These are phyloP conservation scores for Jamesozyma gamospora DNA, from an alignment of 805 yeast species.

Conservation along the genomic window DNA sequence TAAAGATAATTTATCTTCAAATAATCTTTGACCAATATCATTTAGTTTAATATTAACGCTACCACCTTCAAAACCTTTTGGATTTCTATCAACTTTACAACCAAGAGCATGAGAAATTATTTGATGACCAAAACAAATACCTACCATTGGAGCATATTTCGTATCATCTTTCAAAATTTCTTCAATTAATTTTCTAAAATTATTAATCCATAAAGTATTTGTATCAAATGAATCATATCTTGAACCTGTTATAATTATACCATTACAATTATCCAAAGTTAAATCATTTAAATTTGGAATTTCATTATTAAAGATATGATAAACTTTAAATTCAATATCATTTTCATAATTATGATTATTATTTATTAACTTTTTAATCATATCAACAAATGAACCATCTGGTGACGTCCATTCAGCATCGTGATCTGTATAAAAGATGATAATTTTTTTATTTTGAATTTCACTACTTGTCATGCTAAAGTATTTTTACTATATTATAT, in stretches of 20 bases:
- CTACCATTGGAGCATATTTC: constrained; percentile 41
- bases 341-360: constrained; percentile 4
- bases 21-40: constrained; percentile 20
- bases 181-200: constrained; percentile 31
- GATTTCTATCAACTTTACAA: constrained; percentile 45
- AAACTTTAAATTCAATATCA: constrained; percentile 14
- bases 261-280: constrained; percentile 15
- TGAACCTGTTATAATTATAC: constrained; percentile 41
- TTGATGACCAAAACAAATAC: constrained; percentile 87
- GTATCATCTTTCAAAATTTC: constrained; percentile 7
- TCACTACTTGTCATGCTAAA: neutral
- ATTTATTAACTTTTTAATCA: constrained; percentile 16
- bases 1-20: constrained; percentile 19
- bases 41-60: constrained; percentile 41
- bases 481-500: neutral
- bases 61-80: constrained; percentile 68
- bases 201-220: constrained; percentile 33
- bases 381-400: constrained; percentile 22
- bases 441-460: constrained; percentile 10
- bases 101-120: constrained; percentile 60
- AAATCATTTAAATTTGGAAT: constrained; percentile 19
- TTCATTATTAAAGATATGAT: constrained; percentile 12
- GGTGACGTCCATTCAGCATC: constrained; percentile 16
- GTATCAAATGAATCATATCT: constrained; percentile 35
- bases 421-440: constrained; percentile 21